These are phyloP conservation scores for Exophiala alcalophila DNA, from an alignment of 2,329 filamentous ascomycete species.

Conservation along the genomic window DNA sequence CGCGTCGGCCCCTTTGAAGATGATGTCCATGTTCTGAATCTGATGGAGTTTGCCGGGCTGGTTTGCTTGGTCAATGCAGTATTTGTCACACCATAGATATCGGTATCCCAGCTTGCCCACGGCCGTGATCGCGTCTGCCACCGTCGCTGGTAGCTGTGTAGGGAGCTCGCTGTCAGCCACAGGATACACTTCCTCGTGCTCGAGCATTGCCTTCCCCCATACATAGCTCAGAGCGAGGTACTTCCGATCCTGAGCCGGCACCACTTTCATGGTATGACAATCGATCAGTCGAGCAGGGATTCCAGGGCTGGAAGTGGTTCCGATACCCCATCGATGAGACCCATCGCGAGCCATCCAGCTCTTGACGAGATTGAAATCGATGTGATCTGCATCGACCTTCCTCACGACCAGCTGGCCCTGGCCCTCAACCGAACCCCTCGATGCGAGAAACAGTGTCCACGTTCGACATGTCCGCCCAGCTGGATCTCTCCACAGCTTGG, in stretches of 20 bases:
- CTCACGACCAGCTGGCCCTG: slow-evolving; percentile 1
- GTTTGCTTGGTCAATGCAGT: slow-evolving; percentile 44
- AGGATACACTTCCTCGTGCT: neutral
- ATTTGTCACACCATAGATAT: slow-evolving; percentile 47
- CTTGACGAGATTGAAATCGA: neutral
- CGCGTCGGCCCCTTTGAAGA: slow-evolving; percentile 48
- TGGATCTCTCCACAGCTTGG: slow-evolving; percentile 4
- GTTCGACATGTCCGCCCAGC: slow-evolving; percentile 1
- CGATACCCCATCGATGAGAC: no score
- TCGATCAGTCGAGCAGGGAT: slow-evolving; percentile 7
- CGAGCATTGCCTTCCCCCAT: slow-evolving; percentile 36
- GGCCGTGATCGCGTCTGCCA: slow-evolving; percentile 33
- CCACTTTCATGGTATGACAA: slow-evolving; percentile 2
- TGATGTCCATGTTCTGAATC: slow-evolving; percentile 46
- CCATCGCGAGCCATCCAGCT: neutral
- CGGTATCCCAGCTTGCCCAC: slow-evolving; percentile 41
- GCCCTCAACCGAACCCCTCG: neutral
- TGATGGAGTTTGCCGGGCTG: slow-evolving; percentile 41
- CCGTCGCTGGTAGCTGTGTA: slow-evolving; percentile 37
- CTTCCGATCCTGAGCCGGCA: neutral
- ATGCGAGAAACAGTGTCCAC: slow-evolving; percentile 7
- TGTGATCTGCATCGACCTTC: neutral
- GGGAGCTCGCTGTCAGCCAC: slow-evolving; percentile 46
- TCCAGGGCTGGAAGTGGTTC: neutral
- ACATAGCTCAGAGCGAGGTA: slow-evolving; percentile 51